Evolutionary conservation across 768 basidiomycete species (phyloP).

Genomic region (Phlegmacium glaucopus): DNA sequence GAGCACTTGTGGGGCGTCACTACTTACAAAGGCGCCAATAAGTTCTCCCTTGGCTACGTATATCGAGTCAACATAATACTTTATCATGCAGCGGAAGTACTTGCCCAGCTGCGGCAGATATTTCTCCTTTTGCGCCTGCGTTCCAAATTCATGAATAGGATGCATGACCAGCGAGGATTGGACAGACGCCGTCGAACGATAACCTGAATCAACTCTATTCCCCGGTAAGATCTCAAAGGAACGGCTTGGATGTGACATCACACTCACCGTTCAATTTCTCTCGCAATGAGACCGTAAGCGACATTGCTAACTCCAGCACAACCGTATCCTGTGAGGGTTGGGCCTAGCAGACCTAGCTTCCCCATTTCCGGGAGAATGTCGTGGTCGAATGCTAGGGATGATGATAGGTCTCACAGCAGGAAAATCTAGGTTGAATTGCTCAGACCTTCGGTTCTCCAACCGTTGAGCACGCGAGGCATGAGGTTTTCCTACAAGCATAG

Average conservation of each 20-base stretch:
- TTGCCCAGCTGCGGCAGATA: conserved; percentile 82
- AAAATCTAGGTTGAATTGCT: neutral
- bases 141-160: conserved; percentile 85
- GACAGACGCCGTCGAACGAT: conserved; percentile 91
- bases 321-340: conserved; percentile 90
- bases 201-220: conserved; percentile 88
- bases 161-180: conserved; percentile 98
- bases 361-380: conserved; percentile 89
- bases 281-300: conserved; percentile 89
- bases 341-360: conserved; percentile 82
- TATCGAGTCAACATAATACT: neutral
- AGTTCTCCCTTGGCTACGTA: conserved; percentile 75
- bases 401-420: neutral
- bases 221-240: too few relatives aligned
- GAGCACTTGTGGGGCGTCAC: neutral
- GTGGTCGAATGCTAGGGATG: conserved; percentile 66
- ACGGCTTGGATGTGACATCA: neutral
- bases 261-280: conserved; percentile 85
- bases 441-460: conserved; percentile 84
- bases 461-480: conserved; percentile 83
- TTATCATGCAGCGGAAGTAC: conserved; percentile 6
- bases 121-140: conserved; percentile 85
- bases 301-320: conserved; percentile 92
- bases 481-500: conserved; percentile 62
- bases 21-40: conserved; percentile 88